A percentile compares a stretch with the other conserved stretches of the same genome.
Evolutionary conservation across 352 stramenopile species (phyloP).

Genomic region (Saprolegnia parasitica): DNA sequence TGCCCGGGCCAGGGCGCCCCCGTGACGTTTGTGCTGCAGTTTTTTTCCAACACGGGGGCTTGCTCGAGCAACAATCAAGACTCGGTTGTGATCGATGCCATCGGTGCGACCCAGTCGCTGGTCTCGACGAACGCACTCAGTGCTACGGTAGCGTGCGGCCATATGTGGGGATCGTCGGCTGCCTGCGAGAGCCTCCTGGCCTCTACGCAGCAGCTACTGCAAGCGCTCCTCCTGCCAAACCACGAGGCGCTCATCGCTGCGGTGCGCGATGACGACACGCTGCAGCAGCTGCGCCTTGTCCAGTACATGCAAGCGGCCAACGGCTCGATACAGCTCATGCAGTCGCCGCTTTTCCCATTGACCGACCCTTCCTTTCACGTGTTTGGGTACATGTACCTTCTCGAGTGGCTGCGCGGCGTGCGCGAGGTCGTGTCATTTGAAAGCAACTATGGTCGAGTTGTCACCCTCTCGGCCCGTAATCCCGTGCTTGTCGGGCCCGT

Average conservation of each 20-base stretch:
- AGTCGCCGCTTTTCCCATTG: neutral
- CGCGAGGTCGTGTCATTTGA: conserved; percentile 10
- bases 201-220: too few relatives aligned
- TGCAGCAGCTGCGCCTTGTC: neutral
- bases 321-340: neutral
- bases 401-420: conserved; percentile 7
- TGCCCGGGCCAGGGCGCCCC: neutral
- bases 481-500: neutral
- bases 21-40: neutral
- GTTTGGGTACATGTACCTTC: neutral
- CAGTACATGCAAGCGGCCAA: neutral
- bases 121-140: neutral
- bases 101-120: neutral
- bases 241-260: too few relatives aligned
- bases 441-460: neutral
- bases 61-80: neutral
- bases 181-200: neutral
- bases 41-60: neutral
- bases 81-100: neutral
- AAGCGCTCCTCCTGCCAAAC: too few relatives aligned
- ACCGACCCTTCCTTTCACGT: neutral
- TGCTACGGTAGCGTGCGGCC: neutral
- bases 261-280: neutral
- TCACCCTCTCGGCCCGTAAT: neutral
- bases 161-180: neutral